These are phyloP conservation scores for Phytophthora constricta DNA, from an alignment of 352 stramenopile genomes.

Conservation along the genomic window DNA sequence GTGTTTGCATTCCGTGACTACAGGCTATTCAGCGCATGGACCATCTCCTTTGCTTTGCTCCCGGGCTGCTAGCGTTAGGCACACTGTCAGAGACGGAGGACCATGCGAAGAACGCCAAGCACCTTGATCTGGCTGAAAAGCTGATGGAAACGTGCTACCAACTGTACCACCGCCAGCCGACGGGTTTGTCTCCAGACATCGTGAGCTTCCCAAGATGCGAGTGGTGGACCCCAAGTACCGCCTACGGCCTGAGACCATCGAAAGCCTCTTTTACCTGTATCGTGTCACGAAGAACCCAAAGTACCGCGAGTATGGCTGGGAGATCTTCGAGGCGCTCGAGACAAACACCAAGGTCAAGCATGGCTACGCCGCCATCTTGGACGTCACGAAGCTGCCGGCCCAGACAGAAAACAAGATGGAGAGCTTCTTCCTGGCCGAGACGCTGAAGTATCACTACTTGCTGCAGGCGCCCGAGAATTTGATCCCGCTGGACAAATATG, in stretches of 20 bases:
- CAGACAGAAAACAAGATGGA: conserved; percentile 96
- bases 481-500: conserved; percentile 93
- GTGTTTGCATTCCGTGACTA: conserved; percentile 1
- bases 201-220: conserved; percentile 85
- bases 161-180: conserved; percentile 94
- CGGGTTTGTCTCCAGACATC: conserved; percentile 94
- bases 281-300: conserved; percentile 94
- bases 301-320: conserved; percentile 96
- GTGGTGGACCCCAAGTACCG: conserved; percentile 89
- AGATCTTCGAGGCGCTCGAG: conserved; percentile 95
- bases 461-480: conserved; percentile 83
- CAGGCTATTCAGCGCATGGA: conserved; percentile 89
- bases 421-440: conserved; percentile 99
- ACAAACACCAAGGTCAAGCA: conserved; percentile 88
- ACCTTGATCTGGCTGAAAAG: conserved; percentile 90
- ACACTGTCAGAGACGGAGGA: conserved; percentile 67
- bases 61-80: conserved; percentile 94
- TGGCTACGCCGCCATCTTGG: conserved; percentile 84
- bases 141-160: conserved; percentile 94
- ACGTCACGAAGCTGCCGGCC: conserved; percentile 55
- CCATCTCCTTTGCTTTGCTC: conserved; percentile 97
- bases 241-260: conserved; percentile 95
- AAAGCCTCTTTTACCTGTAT: conserved; percentile 97
- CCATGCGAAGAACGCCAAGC: conserved; percentile 71
- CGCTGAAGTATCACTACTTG: conserved; percentile 99